Evolutionary conservation across 2,329 filamentous ascomycete species (phyloP).

Genomic region (Beauveria scarabaeidicola): DNA sequence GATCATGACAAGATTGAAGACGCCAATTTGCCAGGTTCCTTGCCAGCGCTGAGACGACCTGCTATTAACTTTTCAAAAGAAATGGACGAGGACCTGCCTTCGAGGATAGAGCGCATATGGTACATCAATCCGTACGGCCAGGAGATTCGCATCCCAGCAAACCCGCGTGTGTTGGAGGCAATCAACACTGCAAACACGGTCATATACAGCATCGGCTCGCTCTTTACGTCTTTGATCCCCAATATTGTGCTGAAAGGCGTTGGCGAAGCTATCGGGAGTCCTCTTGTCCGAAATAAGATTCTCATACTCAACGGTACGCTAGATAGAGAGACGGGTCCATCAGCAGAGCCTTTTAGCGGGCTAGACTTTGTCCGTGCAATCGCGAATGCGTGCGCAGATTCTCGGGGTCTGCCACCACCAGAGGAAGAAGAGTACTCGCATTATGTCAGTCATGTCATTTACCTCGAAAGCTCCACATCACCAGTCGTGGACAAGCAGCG

Average conservation of each 20-base stretch:
- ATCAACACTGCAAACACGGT: slow-evolving; percentile 57
- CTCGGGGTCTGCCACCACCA: slow-evolving; percentile 39
- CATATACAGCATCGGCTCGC: slow-evolving; percentile 86
- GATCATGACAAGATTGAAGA: slow-evolving; percentile 64
- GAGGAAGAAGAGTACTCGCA: slow-evolving; percentile 42
- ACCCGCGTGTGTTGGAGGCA: slow-evolving; percentile 67
- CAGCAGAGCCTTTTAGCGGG: slow-evolving; percentile 55
- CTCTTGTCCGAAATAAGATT: slow-evolving; percentile 56
- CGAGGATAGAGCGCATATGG: slow-evolving; percentile 76
- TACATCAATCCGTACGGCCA: slow-evolving; percentile 99
- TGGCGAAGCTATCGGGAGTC: slow-evolving; percentile 47
- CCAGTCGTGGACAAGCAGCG: slow-evolving; percentile 61
- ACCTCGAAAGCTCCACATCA: slow-evolving; percentile 62
- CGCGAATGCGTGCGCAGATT: slow-evolving; percentile 63
- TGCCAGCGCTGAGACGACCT: slow-evolving; percentile 70
- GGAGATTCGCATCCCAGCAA: slow-evolving; percentile 78
- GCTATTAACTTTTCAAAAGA: slow-evolving; percentile 77
- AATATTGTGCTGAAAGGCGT: slow-evolving; percentile 69
- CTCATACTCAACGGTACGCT: slow-evolving; percentile 75
- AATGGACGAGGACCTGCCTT: slow-evolving; percentile 64
- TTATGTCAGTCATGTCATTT: slow-evolving; percentile 79
- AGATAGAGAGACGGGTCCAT: slow-evolving; percentile 80
- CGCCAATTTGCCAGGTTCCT: slow-evolving; percentile 70
- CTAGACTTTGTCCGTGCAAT: slow-evolving; percentile 78
- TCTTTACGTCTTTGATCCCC: slow-evolving; percentile 85